Base-by-base conservation (phyloP, 768 basidiomycete species). In the Suillus americanus region DNA sequence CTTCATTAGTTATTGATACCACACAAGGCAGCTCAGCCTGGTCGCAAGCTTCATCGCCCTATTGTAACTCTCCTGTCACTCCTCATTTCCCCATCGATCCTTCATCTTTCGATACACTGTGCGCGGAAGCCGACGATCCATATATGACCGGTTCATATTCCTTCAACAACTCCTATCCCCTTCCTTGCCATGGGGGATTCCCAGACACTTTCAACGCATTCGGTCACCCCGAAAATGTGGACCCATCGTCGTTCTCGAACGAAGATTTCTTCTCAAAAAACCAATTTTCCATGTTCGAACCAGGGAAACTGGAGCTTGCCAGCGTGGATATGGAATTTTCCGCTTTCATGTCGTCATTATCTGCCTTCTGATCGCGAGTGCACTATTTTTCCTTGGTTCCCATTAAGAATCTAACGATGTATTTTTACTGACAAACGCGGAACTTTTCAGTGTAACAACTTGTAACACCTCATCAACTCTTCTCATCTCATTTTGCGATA, bases 21-120 rank as follows among this genome's bases (percentile, higher is more conserved):
- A 66, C 77, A 7, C 83, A 77, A 71, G 18, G 18, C 53, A 55
- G 41, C 41, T 51, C 43, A 57, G 79, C 79, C 46, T 85, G 83
- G 83, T 77, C 78, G 10, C 75, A 79, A 23, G 16, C 64, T 53
- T 79, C 83, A 5, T 82, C 82, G 2, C 81, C 85, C 0, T 69
- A 78, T 30, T 78, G 81, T 41, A 83, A 80, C 66, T 74, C 78
- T 3, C 83, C 85, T 1, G 64, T 76, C 6, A 81, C 83, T 5
- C 82, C 83, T 7, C 80, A 71, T 76, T 74, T 53, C 37, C 68
- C 43, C 72, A 81, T 74, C 69, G 78, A 73, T 28, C 64, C 66
- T 5, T 71, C 73, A 14, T 55, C 68, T 18, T 68, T 74, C 45
- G 74, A 76, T 45, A 66, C 70, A 38, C 48, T 57, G 3, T 30